Conservation (phyloP, 768 basidiomycete species). For the Melanogaster broomeanus region DNA sequence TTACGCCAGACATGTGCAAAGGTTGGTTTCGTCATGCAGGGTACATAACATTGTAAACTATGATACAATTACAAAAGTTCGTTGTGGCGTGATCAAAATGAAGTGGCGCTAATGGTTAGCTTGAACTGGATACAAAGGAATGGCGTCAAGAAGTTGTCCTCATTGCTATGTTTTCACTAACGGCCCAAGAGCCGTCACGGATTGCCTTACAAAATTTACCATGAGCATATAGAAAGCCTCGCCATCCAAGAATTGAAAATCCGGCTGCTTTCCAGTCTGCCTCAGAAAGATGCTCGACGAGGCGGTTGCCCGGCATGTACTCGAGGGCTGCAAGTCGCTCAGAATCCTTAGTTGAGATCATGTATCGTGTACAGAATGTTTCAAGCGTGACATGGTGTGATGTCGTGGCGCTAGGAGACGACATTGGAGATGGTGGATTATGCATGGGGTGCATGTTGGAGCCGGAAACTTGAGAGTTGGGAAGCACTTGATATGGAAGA, state of each 20-base stretch:
- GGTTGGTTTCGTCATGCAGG: slow-evolving; percentile 4
- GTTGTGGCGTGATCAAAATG: not conserved
- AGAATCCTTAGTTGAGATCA: not conserved
- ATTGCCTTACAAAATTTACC: slow-evolving; percentile 1
- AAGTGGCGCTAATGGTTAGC: not conserved
- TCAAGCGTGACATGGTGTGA: not conserved
- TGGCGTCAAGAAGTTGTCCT: not conserved
- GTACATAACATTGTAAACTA: not conserved
- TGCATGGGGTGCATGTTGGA: not conserved
- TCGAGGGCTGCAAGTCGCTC: not conserved
- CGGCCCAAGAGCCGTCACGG: not conserved
- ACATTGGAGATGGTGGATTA: not conserved
- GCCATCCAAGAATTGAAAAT: not conserved
- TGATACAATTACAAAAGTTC: not conserved
- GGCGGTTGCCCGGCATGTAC: not conserved
- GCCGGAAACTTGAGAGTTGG: not conserved
- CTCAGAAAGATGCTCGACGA: not conserved
- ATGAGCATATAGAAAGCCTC: not conserved
- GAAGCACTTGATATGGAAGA: not conserved
- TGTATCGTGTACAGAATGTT: not conserved
- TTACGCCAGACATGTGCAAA: not conserved
- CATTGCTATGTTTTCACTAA: not conserved
- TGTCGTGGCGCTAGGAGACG: not conserved
- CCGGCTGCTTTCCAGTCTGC: not conserved
- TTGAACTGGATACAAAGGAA: no score